These are phyloP conservation scores for Excoecaria cochinchinensis DNA, from an alignment of 345 rosid genomes.

Conservation along the genomic window DNA sequence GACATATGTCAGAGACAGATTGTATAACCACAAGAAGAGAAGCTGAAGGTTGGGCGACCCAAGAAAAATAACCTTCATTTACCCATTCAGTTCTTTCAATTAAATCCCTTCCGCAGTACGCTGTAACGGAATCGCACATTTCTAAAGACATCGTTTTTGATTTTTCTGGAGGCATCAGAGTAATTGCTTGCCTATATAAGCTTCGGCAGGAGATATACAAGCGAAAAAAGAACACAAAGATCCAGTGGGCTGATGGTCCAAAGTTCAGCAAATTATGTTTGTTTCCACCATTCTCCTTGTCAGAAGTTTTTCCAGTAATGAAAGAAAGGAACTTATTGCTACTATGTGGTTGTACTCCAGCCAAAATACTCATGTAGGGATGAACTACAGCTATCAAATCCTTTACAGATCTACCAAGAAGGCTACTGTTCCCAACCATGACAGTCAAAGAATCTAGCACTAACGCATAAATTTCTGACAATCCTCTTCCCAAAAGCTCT, in stretches of 20 bases:
- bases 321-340: slow-evolving; percentile 46
- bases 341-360: slow-evolving; percentile 43
- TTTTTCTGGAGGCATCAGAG: slow-evolving; percentile 60
- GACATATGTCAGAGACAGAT: slow-evolving; percentile 45
- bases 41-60: slow-evolving; percentile 58
- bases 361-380: slow-evolving; percentile 59
- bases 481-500: slow-evolving; percentile 63
- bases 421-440: slow-evolving; percentile 68
- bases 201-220: slow-evolving; percentile 68
- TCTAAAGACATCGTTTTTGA: slow-evolving; percentile 52
- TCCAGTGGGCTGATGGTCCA: slow-evolving; percentile 49
- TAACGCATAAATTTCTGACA: slow-evolving; percentile 64
- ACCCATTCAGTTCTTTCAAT: slow-evolving; percentile 61
- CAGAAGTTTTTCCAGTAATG: slow-evolving; percentile 43
- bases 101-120: slow-evolving; percentile 61
- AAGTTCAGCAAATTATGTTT: slow-evolving; percentile 21
- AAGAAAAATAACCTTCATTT: slow-evolving; percentile 72
- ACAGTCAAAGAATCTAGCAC: slow-evolving; percentile 66
- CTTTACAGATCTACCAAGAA: slow-evolving; percentile 55
- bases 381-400: slow-evolving; percentile 50
- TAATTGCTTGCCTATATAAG: slow-evolving; percentile 63
- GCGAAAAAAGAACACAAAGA: slow-evolving; percentile 63
- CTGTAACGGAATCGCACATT: slow-evolving; percentile 48
- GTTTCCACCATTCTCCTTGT: slow-evolving; percentile 27
- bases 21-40: slow-evolving; percentile 61